phyloP scores from a whole-genome alignment of 1,284 basidiomycete genomes.

The Ceratobasidium sp. region DNA sequence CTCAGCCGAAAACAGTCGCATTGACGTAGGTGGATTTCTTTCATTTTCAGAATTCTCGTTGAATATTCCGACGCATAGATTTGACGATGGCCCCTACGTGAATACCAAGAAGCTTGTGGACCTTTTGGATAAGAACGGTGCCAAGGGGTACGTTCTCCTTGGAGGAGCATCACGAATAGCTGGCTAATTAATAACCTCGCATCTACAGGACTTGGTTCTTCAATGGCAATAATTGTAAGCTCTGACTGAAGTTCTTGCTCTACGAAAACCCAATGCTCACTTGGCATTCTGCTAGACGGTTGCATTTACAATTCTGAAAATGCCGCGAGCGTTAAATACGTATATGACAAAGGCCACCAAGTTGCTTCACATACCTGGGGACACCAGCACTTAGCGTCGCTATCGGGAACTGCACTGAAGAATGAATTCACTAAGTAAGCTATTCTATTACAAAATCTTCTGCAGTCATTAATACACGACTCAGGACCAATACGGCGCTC shows the following conservation, averaged over 20 bases:
- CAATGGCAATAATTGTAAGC: conserved; percentile 48
- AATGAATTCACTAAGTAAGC: conserved; percentile 42
- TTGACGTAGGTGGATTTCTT: conserved; percentile 14
- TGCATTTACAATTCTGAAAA: conserved; percentile 62
- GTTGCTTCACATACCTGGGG: conserved; percentile 65
- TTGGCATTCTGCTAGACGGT: conserved; percentile 54
- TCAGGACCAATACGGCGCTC: conserved; percentile 44
- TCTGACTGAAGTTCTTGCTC: background rate
- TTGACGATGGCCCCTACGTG: conserved; percentile 45
- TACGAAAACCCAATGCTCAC: background rate
- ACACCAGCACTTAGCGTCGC: conserved; percentile 45
- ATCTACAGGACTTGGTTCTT: conserved; percentile 26
- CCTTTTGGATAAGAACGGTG: conserved; percentile 1
- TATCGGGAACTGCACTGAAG: conserved; percentile 19
- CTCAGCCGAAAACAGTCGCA: conserved; percentile 18
- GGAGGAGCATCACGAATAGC: too few relatives aligned
- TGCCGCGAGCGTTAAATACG: conserved; percentile 59
- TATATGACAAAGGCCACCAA: conserved; percentile 61
- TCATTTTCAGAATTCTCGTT: background rate
- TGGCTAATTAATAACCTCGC: too few relatives aligned
- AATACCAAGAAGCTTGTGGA: conserved; percentile 20
- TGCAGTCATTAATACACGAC: conserved; percentile 29
- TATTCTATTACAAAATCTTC: background rate
- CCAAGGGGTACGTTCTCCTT: conserved; percentile 14
- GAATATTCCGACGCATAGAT: background rate